phyloP scores from a whole-genome alignment of 306 rosid genomes.

The Luffa acutangula region DNA sequence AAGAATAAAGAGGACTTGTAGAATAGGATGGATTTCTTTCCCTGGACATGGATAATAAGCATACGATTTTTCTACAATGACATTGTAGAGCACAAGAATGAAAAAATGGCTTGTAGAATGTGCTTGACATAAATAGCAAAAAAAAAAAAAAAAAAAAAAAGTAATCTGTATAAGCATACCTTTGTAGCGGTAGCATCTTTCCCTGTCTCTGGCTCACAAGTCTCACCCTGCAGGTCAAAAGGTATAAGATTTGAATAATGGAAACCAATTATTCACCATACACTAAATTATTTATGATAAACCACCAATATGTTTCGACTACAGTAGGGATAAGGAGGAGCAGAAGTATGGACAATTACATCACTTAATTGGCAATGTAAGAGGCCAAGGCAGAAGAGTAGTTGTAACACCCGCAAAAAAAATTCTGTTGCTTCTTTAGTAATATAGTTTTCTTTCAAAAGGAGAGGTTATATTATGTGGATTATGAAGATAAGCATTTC shows the following conservation, averaged over 20 bases:
- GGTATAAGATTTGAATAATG: constrained; percentile 10
- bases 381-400: not conserved
- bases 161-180: constrained; percentile 30
- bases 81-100: not conserved
- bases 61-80: not conserved
- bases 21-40: not conserved
- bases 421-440: not conserved
- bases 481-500: not conserved
- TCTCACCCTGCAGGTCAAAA: constrained; percentile 75
- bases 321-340: not conserved
- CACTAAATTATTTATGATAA: not conserved
- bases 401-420: not conserved
- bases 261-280: not conserved
- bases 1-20: not conserved
- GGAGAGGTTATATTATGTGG: not conserved
- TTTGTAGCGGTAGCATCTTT: constrained; percentile 45
- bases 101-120: not conserved
- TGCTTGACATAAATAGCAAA: not conserved
- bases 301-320: not conserved
- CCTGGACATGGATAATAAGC: not conserved
- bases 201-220: constrained; percentile 54
- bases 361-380: not conserved
- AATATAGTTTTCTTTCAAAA: not conserved
- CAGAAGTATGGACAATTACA: not conserved
- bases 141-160: not conserved